phyloP scores from a whole-genome alignment of 2,329 filamentous ascomycete genomes.

The Diaporthe helianthi region DNA sequence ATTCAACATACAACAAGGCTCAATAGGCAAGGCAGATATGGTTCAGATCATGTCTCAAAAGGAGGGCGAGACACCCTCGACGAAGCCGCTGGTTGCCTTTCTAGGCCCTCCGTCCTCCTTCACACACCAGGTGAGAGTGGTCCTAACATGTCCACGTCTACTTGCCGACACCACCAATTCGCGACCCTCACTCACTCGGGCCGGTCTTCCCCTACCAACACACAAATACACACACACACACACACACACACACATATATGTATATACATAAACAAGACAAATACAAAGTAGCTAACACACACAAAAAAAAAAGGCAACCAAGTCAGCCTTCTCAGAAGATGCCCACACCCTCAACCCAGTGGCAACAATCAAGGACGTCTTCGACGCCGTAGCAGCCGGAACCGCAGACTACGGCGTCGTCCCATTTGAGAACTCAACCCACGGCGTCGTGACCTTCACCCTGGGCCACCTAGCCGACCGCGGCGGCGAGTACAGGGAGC shows the following conservation, averaged over 20 bases:
- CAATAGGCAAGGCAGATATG: not conserved
- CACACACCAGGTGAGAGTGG: slow-evolving; percentile 41
- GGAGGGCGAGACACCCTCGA: not conserved
- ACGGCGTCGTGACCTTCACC: slow-evolving; percentile 89
- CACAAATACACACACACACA: not conserved
- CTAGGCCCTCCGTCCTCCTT: slow-evolving; percentile 41
- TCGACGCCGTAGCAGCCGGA: slow-evolving; percentile 75
- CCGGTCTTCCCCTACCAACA: not conserved
- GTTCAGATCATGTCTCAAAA: not conserved
- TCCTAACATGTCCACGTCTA: not conserved
- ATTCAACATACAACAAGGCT: not conserved
- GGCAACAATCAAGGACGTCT: slow-evolving; percentile 72
- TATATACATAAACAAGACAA: not conserved
- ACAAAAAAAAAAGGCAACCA: slow-evolving; percentile 41
- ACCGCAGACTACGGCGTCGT: slow-evolving; percentile 77
- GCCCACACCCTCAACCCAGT: slow-evolving; percentile 58
- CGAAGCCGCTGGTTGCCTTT: slow-evolving; percentile 39
- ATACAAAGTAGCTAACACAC: slow-evolving; percentile 1
- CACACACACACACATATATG: too few relatives aligned
- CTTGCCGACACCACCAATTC: too few relatives aligned
- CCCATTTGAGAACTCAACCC: slow-evolving; percentile 95
- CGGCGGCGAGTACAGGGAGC: slow-evolving; percentile 65
- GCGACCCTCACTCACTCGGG: not conserved
- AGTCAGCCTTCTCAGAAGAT: slow-evolving; percentile 52
- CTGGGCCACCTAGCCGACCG: slow-evolving; percentile 88